Conservation (phyloP, 345 rosid species). For the Balakata baccata region DNA sequence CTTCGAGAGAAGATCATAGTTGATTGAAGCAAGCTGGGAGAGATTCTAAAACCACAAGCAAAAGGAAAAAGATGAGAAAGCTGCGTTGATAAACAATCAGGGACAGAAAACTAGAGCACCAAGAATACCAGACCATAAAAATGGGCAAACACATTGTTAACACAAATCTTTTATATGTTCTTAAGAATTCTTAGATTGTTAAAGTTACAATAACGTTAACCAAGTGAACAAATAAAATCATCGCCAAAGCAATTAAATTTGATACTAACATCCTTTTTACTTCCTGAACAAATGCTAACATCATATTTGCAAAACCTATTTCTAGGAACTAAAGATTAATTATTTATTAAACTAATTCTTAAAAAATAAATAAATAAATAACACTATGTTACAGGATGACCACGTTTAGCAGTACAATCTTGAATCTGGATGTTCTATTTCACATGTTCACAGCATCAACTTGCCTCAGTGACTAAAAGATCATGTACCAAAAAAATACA, state of each 20-base stretch:
- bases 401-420: background rate
- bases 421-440: background rate
- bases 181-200: background rate
- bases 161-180: background rate
- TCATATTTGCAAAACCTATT: background rate
- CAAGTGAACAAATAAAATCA: background rate
- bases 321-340: background rate
- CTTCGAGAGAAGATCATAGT: constrained; percentile 93
- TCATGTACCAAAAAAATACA: background rate
- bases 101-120: no score
- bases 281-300: background rate
- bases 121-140: background rate
- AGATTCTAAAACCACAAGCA: constrained; percentile 56
- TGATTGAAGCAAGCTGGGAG: constrained; percentile 95
- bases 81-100: background rate
- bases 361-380: no score
- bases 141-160: background rate
- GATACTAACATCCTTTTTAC: no score
- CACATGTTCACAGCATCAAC: background rate
- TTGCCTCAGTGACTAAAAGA: background rate
- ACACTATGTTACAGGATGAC: no score
- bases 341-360: background rate
- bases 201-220: background rate
- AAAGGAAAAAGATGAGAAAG: constrained; percentile 14
- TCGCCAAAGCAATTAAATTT: background rate